Base-by-base conservation (phyloP, 2,329 filamentous ascomycete species). In the Alternaria sp. region DNA sequence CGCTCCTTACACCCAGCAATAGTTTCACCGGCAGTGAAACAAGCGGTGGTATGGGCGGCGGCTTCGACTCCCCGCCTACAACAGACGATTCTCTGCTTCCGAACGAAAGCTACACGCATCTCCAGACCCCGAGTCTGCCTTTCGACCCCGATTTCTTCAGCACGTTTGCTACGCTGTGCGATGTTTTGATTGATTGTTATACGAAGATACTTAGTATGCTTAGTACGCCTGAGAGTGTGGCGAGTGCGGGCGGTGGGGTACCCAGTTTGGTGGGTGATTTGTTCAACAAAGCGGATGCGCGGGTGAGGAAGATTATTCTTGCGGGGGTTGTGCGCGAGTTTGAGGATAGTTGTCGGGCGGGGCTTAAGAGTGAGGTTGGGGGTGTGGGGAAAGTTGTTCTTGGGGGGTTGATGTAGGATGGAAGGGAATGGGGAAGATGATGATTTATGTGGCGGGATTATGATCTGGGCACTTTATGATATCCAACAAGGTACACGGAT, bases 131-230 rank as follows among this genome's bases (percentile, higher is more conserved):
- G 0, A 91, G 90, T 15, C 83, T 99, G 51, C 96, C 96, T 0
- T 99, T 99, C 76, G 94, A 98, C 68, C 96, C 96, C 0, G 96
- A 99, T 80, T 99, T 97, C 75, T 96, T 95, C 79, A 93, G 96
- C 82, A 97, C 94, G 0, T 98, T 98, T 82, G 91, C 93, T 13
- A 97, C 96, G 12, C 85, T 99, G 7, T 98, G 96, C 82, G 96
- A 99, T 77, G 93, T 97, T 4, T 83, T 99, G 65, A 96, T 97
- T 72, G 96, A 98, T 79, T 93, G 90, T 74, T 99, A 99, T 81
- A 89, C 89, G 36, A 88, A 90, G 58, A 88, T 99, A 26, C 83
- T 96, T 72, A 85, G 85, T 46, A 84, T 99, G 62, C 84, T 98
- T 21, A 86, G 89, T n/a, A 88, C 89, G 3, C 91, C 94, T 1